A percentile compares a stretch with the other conserved stretches of the same genome.
Evolutionary conservation across 257 asterid species (phyloP).

Genomic region (Salvia miltiorrhiza): DNA sequence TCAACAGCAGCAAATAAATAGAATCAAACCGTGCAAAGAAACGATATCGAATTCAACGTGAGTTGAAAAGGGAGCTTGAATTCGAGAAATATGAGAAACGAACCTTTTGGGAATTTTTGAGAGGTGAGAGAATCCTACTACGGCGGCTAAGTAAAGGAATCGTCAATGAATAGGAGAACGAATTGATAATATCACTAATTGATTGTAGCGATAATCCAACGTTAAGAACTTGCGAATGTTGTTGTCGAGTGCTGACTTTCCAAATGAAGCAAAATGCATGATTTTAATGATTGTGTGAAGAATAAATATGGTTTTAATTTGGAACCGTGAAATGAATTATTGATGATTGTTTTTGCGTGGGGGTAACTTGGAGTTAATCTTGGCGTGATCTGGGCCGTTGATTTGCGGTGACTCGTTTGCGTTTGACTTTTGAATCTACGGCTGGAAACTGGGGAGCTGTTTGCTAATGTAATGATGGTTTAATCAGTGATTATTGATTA

Average conservation of each 20-base stretch:
- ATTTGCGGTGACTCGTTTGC: not conserved
- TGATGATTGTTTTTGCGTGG: not conserved
- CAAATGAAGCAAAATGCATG: not conserved
- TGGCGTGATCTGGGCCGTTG: constrained; percentile 20
- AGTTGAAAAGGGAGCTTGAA: not conserved
- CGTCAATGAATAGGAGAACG: not conserved
- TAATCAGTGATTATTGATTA: not conserved
- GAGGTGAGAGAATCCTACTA: constrained; percentile 23
- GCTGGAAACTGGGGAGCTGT: not conserved
- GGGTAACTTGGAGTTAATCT: not conserved
- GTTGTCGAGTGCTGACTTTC: constrained; percentile 16
- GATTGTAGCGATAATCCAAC: not conserved
- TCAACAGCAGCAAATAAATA: not conserved
- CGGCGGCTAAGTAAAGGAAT: constrained; percentile 24
- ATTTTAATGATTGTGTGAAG: not conserved
- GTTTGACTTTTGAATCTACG: constrained; percentile 24
- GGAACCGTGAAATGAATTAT: not conserved
- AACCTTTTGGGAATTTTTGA: constrained; percentile 25
- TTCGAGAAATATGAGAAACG: constrained; percentile 20
- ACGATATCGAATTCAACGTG: not conserved
- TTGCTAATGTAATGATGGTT: constrained; percentile 14
- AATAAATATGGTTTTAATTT: not conserved
- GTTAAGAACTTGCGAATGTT: not conserved
- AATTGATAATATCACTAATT: not conserved
- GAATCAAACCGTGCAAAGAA: not conserved